Evolutionary conservation across 352 stramenopile genomes (phyloP).

Genomic region (Phytophthora pseudosyringae): DNA sequence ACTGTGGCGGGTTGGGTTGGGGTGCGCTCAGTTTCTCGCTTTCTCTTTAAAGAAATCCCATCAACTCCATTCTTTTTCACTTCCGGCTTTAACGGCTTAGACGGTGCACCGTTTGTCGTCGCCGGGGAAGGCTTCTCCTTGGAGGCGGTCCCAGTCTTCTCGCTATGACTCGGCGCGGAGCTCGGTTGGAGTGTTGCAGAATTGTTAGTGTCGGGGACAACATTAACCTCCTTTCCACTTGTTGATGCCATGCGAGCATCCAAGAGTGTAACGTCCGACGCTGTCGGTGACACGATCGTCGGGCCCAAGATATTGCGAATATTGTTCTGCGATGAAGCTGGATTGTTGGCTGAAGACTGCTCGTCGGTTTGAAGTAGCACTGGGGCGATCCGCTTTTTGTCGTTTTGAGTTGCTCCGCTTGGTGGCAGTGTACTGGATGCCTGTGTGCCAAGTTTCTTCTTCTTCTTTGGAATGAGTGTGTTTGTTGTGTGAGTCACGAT

Average conservation of each 20-base stretch:
- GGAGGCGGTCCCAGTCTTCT: conserved; percentile 1
- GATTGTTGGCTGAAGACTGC: conserved; percentile 37
- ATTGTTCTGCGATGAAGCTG: conserved; percentile 76
- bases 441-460: conserved; percentile 33
- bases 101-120: conserved; percentile 13
- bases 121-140: conserved; percentile 19
- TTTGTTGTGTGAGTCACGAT: conserved; percentile 36
- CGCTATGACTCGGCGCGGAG: conserved; percentile 6
- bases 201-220: conserved; percentile 32
- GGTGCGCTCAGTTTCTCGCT: conserved; percentile 58
- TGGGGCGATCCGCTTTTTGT: conserved; percentile 75
- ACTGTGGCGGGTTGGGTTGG: conserved; percentile 13
- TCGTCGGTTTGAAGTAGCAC: conserved; percentile 47
- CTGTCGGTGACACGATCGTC: conserved; percentile 53
- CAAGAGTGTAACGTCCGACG: conserved; percentile 59
- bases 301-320: conserved; percentile 81
- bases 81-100: conserved; percentile 31
- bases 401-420: conserved; percentile 47
- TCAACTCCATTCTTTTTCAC: conserved; percentile 41
- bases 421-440: conserved; percentile 9
- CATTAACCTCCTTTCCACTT: conserved; percentile 32
- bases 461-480: conserved; percentile 75
- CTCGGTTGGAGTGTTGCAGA: conserved; percentile 23
- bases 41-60: conserved; percentile 64
- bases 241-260: conserved; percentile 59